phyloP scores from a whole-genome alignment of 345 rosid species.

The Bruguiera gymnorhiza region DNA sequence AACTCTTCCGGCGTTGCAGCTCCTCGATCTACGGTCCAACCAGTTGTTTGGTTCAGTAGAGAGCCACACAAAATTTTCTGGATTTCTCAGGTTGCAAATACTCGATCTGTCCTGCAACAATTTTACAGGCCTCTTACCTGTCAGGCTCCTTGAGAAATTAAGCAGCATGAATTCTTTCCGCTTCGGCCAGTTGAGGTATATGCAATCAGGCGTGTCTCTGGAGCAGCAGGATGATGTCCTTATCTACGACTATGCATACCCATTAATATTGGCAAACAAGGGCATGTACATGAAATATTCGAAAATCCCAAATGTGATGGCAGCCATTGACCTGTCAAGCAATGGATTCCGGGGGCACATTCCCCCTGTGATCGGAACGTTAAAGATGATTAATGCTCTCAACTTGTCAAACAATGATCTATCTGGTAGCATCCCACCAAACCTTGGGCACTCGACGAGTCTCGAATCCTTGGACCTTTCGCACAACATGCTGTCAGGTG shows the following conservation, averaged over 20 bases:
- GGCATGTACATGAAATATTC: neutral
- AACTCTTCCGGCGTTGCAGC: neutral
- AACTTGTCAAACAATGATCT: neutral
- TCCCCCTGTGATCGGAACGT: neutral
- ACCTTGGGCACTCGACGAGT: neutral
- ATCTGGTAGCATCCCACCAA: neutral
- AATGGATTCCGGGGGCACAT: conserved; percentile 7
- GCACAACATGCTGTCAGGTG: neutral
- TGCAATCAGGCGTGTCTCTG: neutral
- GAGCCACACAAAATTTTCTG: neutral
- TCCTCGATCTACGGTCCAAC: neutral
- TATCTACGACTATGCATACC: neutral
- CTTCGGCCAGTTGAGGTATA: neutral
- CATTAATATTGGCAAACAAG: neutral
- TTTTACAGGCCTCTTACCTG: neutral
- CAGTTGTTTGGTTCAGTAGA: neutral
- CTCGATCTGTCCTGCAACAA: neutral
- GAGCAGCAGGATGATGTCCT: no score
- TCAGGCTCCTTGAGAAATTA: neutral
- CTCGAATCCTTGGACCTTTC: conserved; percentile 8
- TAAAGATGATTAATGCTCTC: neutral
- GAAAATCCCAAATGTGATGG: neutral
- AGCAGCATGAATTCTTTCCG: neutral
- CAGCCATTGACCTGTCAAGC: conserved; percentile 4
- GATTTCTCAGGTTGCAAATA: neutral